Conservation (phyloP, 768 basidiomycete genomes). For the Naganishia vishniacii region DNA sequence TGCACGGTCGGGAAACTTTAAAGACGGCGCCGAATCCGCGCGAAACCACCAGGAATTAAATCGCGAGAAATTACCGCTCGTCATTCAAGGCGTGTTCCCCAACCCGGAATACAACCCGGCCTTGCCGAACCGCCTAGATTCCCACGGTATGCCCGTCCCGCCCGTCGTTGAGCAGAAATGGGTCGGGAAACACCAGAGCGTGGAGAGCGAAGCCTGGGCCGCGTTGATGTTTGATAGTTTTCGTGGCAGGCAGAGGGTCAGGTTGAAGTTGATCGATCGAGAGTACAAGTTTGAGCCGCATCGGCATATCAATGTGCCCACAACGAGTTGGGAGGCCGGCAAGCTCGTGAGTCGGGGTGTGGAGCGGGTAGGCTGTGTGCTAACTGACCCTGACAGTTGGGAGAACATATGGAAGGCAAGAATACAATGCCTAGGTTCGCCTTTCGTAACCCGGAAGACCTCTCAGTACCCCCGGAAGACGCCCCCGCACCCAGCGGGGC, state of each 20-base stretch:
- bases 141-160: background rate
- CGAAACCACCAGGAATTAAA: slow-evolving; percentile 13
- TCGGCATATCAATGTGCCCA: slow-evolving; percentile 4
- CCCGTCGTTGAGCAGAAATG: background rate
- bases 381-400: background rate
- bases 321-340: slow-evolving; percentile 15
- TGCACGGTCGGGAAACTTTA: slow-evolving; percentile 10
- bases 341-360: background rate
- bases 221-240: slow-evolving; percentile 2
- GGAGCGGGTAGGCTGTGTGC: background rate
- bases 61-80: slow-evolving; percentile 21
- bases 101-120: background rate
- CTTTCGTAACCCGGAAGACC: background rate
- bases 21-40: background rate
- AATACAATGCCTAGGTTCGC: slow-evolving; percentile 6
- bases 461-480: background rate
- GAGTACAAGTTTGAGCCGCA: slow-evolving; percentile 23
- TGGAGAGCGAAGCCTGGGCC: slow-evolving; percentile 5
- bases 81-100: slow-evolving; percentile 20
- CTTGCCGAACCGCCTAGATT: background rate
- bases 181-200: slow-evolving; percentile 5
- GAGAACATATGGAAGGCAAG: slow-evolving; percentile 14
- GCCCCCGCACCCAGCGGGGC: background rate
- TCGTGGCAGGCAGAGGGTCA: background rate
- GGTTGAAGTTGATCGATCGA: slow-evolving; percentile 1